Percentiles rank a stretch among this genome's conserved stretches.
Evolutionary conservation across 1,284 basidiomycete species (phyloP).

Genomic region (Gastroboletus turbinatus): DNA sequence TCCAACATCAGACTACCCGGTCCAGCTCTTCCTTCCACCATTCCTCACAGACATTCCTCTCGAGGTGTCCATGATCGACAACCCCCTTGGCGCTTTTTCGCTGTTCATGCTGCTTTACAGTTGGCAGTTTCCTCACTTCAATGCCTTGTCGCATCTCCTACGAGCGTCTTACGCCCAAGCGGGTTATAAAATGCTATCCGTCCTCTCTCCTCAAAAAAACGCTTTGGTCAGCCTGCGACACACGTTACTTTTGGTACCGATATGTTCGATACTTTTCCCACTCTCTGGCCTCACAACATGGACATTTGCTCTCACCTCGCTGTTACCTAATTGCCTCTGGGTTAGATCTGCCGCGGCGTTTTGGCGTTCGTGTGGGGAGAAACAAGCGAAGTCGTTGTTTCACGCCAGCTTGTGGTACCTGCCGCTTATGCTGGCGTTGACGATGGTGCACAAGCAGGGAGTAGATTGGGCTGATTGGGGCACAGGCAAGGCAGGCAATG

Average conservation of each 20-base stretch:
- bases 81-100: constrained; percentile 74
- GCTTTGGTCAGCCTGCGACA: constrained; percentile 86
- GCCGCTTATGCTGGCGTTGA: constrained; percentile 86
- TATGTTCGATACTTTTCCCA: constrained; percentile 82
- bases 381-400: constrained; percentile 78
- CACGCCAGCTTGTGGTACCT: constrained; percentile 90
- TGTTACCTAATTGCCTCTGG: constrained; percentile 78
- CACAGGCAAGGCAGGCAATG: constrained; percentile 19
- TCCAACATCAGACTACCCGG: constrained; percentile 58
- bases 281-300: constrained; percentile 86
- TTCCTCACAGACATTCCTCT: constrained; percentile 40
- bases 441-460: constrained; percentile 92
- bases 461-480: constrained; percentile 67
- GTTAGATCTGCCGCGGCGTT: constrained; percentile 74
- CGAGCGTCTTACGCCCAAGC: constrained; percentile 90
- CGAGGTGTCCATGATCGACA: constrained; percentile 58
- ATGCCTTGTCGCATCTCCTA: constrained; percentile 86
- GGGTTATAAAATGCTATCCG: constrained; percentile 93
- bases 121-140: constrained; percentile 99
- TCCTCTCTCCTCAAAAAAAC: constrained; percentile 80
- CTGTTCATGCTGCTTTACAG: constrained; percentile 86
- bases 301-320: constrained; percentile 78
- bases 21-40: constrained; percentile 58
- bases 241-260: constrained; percentile 74
- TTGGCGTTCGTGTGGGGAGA: constrained; percentile 75